phyloP scores from a whole-genome alignment of 202 grass and related monocot species.

The Setaria viridis region DNA sequence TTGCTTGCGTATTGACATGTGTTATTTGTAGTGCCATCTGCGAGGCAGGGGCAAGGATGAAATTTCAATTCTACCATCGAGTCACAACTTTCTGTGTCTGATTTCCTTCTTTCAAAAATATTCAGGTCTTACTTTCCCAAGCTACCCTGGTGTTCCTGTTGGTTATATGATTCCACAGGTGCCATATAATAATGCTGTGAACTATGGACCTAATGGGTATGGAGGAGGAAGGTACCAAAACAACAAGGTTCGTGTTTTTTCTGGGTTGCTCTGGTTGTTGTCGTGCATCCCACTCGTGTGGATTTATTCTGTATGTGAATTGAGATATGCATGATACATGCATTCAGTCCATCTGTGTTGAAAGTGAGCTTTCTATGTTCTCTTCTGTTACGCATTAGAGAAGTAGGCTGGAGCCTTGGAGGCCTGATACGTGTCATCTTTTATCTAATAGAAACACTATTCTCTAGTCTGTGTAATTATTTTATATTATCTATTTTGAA shows the following conservation, averaged over 20 bases:
- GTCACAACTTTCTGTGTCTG: background rate
- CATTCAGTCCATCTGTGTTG: slow-evolving; percentile 1
- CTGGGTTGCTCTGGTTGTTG: slow-evolving; percentile 7
- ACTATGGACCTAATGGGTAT: slow-evolving; percentile 88
- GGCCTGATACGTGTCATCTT: background rate
- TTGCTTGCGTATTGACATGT: slow-evolving; percentile 13
- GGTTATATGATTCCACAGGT: slow-evolving; percentile 90
- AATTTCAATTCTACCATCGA: background rate
- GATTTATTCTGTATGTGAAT: slow-evolving; percentile 10
- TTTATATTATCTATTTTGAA: slow-evolving; percentile 13
- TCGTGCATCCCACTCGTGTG: background rate
- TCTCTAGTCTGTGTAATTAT: slow-evolving; percentile 13
- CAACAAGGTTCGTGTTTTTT: slow-evolving; percentile 72
- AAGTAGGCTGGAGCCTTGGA: slow-evolving; percentile 1
- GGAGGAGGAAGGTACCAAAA: slow-evolving; percentile 86
- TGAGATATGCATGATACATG: slow-evolving; percentile 22
- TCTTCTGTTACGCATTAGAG: slow-evolving; percentile 5
- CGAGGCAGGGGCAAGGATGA: background rate
- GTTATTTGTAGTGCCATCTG: slow-evolving; percentile 2
- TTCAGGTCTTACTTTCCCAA: slow-evolving; percentile 67
- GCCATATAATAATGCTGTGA: slow-evolving; percentile 71
- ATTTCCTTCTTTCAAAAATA: slow-evolving; percentile 37
- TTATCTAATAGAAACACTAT: slow-evolving; percentile 5
- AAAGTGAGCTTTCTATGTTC: slow-evolving; percentile 7
- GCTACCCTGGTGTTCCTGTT: slow-evolving; percentile 78